Conservation (phyloP, 2,329 filamentous ascomycete genomes). For the Cladosporium halotolerans region DNA sequence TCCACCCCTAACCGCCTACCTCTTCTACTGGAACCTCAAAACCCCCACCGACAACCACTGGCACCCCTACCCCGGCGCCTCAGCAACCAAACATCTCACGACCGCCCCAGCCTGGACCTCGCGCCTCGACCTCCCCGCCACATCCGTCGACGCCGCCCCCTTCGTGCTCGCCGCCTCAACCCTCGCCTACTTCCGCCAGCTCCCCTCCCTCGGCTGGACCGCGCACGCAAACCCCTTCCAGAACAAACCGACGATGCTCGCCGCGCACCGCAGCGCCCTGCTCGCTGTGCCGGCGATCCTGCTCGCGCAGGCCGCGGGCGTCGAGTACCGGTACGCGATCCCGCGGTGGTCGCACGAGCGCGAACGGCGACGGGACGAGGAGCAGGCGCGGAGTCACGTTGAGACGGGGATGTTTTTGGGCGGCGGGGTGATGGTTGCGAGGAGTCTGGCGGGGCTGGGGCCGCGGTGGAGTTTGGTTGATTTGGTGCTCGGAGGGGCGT, state of each 20-base stretch:
- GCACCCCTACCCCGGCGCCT: constrained; percentile 22
- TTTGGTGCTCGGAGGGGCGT: constrained; percentile 25
- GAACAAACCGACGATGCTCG: constrained; percentile 24
- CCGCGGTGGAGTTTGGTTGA: constrained; percentile 24
- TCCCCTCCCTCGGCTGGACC: constrained; percentile 24
- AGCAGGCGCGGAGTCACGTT: constrained; percentile 26
- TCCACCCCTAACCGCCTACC: constrained; percentile 12
- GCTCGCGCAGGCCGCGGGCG: constrained; percentile 19
- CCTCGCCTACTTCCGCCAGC: constrained; percentile 23
- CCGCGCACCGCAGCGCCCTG: constrained; percentile 22
- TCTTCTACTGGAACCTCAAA: constrained; percentile 30
- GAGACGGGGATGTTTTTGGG: constrained; percentile 26
- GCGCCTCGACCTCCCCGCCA: constrained; percentile 24
- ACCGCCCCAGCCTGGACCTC: constrained; percentile 16
- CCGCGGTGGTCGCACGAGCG: constrained; percentile 27
- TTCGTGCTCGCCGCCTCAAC: constrained; percentile 23
- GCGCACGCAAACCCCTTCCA: constrained; percentile 23
- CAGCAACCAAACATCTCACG: constrained; percentile 14
- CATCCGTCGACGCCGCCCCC: constrained; percentile 25
- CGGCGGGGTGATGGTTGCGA: constrained; percentile 17
- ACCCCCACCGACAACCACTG: constrained; percentile 23
- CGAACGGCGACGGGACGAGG: constrained; percentile 26
- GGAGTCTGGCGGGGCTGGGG: constrained; percentile 21
- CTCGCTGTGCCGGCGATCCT: constrained; percentile 20
- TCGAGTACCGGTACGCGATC: constrained; percentile 25